A percentile compares a stretch with the other conserved stretches of the same genome.
These are phyloP conservation scores for Panicum virgatum DNA, from an alignment of 202 grass and related monocot species.

Conservation along the genomic window DNA sequence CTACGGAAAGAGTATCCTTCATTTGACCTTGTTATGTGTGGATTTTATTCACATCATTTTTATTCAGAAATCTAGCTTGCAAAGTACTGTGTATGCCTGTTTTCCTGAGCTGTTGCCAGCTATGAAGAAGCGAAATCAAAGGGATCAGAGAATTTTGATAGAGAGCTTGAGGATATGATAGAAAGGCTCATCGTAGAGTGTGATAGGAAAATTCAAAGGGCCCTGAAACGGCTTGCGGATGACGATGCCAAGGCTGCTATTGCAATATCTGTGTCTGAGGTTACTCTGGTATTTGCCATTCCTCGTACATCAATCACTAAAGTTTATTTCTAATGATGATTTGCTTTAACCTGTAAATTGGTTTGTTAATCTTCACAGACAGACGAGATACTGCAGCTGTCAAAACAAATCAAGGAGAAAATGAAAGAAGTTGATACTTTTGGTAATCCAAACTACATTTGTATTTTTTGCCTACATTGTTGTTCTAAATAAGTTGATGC, in stretches of 20 bases:
- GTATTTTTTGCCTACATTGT: slow-evolving; percentile 13
- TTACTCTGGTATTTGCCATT: slow-evolving; percentile 67
- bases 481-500: not conserved
- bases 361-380: slow-evolving; percentile 51
- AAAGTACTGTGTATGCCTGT: not conserved
- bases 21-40: not conserved
- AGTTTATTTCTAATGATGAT: not conserved
- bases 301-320: not conserved
- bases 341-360: slow-evolving; percentile 1
- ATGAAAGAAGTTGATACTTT: slow-evolving; percentile 80
- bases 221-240: slow-evolving; percentile 80
- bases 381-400: slow-evolving; percentile 71
- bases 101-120: slow-evolving; percentile 70
- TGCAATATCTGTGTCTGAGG: slow-evolving; percentile 91
- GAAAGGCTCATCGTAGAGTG: slow-evolving; percentile 94
- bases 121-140: slow-evolving; percentile 83
- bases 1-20: slow-evolving; percentile 95
- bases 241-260: slow-evolving; percentile 95
- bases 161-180: slow-evolving; percentile 87
- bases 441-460: slow-evolving; percentile 51
- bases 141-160: slow-evolving; percentile 71
- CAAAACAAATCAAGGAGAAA: slow-evolving; percentile 90
- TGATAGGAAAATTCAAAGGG: slow-evolving; percentile 97
- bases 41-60: not conserved
- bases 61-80: not conserved